These are phyloP conservation scores for Entonaema liquescens DNA, from an alignment of 495 filamentous ascomycete genomes.

Conservation along the genomic window DNA sequence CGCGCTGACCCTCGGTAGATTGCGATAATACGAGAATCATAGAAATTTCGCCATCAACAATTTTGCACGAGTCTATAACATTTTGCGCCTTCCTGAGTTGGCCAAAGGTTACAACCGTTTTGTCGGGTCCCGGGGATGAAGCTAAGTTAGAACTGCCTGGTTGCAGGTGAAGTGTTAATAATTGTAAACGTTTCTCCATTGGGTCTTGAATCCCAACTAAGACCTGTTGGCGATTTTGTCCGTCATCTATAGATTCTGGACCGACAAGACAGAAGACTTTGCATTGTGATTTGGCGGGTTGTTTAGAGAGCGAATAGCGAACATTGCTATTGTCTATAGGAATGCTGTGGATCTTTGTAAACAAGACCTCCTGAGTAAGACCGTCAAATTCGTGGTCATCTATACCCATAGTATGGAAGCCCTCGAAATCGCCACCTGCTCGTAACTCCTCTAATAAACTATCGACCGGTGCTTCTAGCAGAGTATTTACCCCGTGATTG, in stretches of 20 bases:
- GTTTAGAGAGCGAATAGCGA: slow-evolving; percentile 61
- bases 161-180: slow-evolving; percentile 67
- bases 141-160: slow-evolving; percentile 33
- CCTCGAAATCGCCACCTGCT: slow-evolving; percentile 67
- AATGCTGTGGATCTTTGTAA: slow-evolving; percentile 77
- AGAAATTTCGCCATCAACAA: slow-evolving; percentile 73
- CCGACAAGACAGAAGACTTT: slow-evolving; percentile 73
- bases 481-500: slow-evolving; percentile 58
- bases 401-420: slow-evolving; percentile 74
- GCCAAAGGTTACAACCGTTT: slow-evolving; percentile 50
- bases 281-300: slow-evolving; percentile 57
- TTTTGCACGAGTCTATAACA: slow-evolving; percentile 77
- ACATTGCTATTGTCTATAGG: slow-evolving; percentile 69
- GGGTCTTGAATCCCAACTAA: slow-evolving; percentile 75
- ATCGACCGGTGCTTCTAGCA: slow-evolving; percentile 74
- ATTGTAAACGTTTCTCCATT: slow-evolving; percentile 70
- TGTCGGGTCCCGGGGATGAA: slow-evolving; percentile 30
- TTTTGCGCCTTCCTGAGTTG: slow-evolving; percentile 62
- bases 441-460: slow-evolving; percentile 75
- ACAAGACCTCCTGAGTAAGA: slow-evolving; percentile 75
- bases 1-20: slow-evolving; percentile 65
- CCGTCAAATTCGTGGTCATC: slow-evolving; percentile 74
- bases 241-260: slow-evolving; percentile 62
- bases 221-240: slow-evolving; percentile 58
- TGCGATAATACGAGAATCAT: slow-evolving; percentile 76